phyloP scores from a whole-genome alignment of 2,329 filamentous ascomycete genomes.

The Rhynchosporium agropyri region DNA sequence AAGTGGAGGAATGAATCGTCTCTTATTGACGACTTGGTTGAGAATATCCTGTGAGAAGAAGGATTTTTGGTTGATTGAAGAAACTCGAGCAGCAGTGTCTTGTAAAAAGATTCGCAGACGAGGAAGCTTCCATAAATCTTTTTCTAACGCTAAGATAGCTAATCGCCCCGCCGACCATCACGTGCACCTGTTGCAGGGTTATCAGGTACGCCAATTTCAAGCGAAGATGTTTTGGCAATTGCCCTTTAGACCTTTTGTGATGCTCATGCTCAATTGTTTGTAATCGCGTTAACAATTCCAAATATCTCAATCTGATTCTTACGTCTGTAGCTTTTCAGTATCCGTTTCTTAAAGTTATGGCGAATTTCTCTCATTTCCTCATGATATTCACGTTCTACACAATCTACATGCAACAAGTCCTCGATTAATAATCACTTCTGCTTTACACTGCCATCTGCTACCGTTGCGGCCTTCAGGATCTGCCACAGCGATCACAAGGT shows the following conservation, averaged over 20 bases:
- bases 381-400: background rate
- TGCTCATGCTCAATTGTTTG: too few relatives aligned
- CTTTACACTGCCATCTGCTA: conserved; percentile 32
- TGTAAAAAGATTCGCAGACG: conserved; percentile 22
- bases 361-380: background rate
- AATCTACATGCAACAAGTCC: background rate
- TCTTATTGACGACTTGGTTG: conserved; percentile 13
- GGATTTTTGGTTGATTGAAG: conserved; percentile 19
- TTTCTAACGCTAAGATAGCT: conserved; percentile 37
- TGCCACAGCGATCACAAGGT: conserved; percentile 45
- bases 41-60: conserved; percentile 16
- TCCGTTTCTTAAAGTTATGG: background rate
- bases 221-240: too few relatives aligned
- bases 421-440: conserved; percentile 13
- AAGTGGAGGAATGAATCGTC: conserved; percentile 1
- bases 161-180: conserved; percentile 23
- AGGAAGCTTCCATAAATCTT: conserved; percentile 36
- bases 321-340: too few relatives aligned
- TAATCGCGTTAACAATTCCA: too few relatives aligned
- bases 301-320: too few relatives aligned
- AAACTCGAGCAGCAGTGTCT: conserved; percentile 30
- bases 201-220: background rate
- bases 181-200: background rate
- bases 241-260: too few relatives aligned
- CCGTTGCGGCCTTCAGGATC: conserved; percentile 45